phyloP scores from a whole-genome alignment of 2,329 filamentous ascomycete species.

The Oidium heveae region DNA sequence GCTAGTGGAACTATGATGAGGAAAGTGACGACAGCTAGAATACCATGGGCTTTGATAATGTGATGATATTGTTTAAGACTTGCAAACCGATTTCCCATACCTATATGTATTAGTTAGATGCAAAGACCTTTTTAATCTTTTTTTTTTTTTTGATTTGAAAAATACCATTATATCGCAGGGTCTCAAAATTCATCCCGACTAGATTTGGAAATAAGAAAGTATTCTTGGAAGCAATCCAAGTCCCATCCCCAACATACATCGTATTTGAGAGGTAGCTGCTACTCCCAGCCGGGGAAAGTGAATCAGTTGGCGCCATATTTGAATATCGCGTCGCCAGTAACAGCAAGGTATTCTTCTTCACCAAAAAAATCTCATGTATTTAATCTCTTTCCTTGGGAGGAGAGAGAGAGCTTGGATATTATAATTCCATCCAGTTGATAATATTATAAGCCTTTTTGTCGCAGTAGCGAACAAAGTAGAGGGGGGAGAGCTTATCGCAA shows the following conservation, averaged over 20 bases:
- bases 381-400: too few relatives aligned
- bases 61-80: constrained; percentile 42
- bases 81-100: constrained; percentile 62
- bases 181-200: constrained; percentile 51
- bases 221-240: constrained; percentile 57
- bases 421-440: too few relatives aligned
- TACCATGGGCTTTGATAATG: constrained; percentile 44
- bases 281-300: constrained; percentile 32
- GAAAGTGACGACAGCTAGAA: constrained; percentile 49
- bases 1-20: constrained; percentile 47
- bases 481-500: too few relatives aligned
- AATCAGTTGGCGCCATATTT: constrained; percentile 11
- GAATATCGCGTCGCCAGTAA: background rate
- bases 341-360: too few relatives aligned
- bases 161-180: constrained; percentile 64
- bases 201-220: constrained; percentile 58
- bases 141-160: background rate
- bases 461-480: too few relatives aligned
- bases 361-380: too few relatives aligned
- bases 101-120: constrained; percentile 12
- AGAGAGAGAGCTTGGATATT: too few relatives aligned
- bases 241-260: constrained; percentile 58
- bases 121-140: background rate
- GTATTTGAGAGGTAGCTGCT: constrained; percentile 48
- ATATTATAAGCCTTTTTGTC: too few relatives aligned